phyloP scores from a whole-genome alignment of 2,329 filamentous ascomycete genomes.

The Pseudogymnoascus sp. region DNA sequence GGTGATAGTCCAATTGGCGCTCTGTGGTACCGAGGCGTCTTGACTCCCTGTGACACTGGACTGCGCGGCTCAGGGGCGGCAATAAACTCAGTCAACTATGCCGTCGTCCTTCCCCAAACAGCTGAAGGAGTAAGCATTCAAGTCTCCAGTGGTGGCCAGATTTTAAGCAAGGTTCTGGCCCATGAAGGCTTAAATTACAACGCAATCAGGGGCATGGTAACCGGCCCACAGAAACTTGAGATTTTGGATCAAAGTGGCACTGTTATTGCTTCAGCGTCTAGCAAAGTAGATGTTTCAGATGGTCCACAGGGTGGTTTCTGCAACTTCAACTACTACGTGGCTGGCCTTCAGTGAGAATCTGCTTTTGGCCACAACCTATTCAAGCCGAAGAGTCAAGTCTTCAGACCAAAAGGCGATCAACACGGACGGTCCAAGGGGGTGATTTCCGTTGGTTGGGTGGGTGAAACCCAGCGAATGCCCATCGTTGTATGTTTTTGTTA shows the following conservation, averaged over 20 bases:
- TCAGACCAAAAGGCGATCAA: neutral
- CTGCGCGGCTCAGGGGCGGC: conserved; percentile 22
- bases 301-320: conserved; percentile 20
- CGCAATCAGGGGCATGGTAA: conserved; percentile 19
- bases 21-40: conserved; percentile 24
- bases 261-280: conserved; percentile 18
- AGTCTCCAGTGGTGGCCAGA: conserved; percentile 21
- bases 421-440: neutral
- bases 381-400: neutral
- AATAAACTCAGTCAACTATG: conserved; percentile 25
- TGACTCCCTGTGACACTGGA: conserved; percentile 16
- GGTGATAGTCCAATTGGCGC: conserved; percentile 21
- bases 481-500: no score
- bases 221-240: conserved; percentile 25
- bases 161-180: conserved; percentile 18
- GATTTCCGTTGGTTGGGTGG: neutral
- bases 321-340: conserved; percentile 28
- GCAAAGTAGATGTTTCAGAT: conserved; percentile 21
- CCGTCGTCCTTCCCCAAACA: conserved; percentile 20
- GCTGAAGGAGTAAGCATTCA: conserved; percentile 14
- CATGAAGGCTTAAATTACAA: conserved; percentile 22
- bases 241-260: conserved; percentile 20
- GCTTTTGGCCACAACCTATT: neutral
- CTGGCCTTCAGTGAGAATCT: conserved; percentile 17
- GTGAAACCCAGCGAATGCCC: no score